Conservation (phyloP, 176 grass and related monocot genomes). For the Paspalum vaginatum region DNA sequence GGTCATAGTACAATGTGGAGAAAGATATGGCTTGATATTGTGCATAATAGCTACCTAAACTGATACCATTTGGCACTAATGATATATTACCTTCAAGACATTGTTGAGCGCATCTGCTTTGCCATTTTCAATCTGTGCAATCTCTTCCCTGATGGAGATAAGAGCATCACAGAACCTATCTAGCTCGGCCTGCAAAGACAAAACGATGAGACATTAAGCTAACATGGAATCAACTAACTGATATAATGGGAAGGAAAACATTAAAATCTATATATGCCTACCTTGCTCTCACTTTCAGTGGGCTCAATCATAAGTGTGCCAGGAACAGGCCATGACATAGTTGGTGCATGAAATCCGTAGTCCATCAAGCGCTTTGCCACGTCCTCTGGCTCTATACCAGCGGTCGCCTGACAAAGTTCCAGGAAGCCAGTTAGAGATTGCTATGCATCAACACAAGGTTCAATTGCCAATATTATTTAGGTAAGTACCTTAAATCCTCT, state of each 20-base stretch:
- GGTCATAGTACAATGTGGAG: conserved; percentile 8
- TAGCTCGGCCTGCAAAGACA: conserved; percentile 73
- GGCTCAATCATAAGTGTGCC: conserved; percentile 97
- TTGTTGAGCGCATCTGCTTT: conserved; percentile 62
- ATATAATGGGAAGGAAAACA: conserved; percentile 20
- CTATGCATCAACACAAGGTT: conserved; percentile 7
- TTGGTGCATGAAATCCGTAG: conserved; percentile 96
- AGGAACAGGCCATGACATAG: conserved; percentile 80
- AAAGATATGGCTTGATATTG: neutral
- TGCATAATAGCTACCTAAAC: neutral
- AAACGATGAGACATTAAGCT: conserved; percentile 42
- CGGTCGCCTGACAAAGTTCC: conserved; percentile 59
- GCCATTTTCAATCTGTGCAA: conserved; percentile 74
- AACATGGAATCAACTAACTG: conserved; percentile 26
- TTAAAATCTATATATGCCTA: conserved; percentile 35
- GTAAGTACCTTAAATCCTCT: conserved; percentile 91
- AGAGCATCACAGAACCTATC: conserved; percentile 99
- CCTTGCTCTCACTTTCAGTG: conserved; percentile 99
- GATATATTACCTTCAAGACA: conserved; percentile 15
- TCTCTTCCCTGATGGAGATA: conserved; percentile 87
- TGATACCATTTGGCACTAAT: neutral
- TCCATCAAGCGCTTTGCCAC: conserved; percentile 98
- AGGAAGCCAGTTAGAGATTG: conserved; percentile 27
- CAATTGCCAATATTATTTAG: neutral
- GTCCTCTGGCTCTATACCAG: conserved; percentile 95